phyloP scores from a whole-genome alignment of 2,329 filamentous ascomycete genomes.

The Microdochium nivale region DNA sequence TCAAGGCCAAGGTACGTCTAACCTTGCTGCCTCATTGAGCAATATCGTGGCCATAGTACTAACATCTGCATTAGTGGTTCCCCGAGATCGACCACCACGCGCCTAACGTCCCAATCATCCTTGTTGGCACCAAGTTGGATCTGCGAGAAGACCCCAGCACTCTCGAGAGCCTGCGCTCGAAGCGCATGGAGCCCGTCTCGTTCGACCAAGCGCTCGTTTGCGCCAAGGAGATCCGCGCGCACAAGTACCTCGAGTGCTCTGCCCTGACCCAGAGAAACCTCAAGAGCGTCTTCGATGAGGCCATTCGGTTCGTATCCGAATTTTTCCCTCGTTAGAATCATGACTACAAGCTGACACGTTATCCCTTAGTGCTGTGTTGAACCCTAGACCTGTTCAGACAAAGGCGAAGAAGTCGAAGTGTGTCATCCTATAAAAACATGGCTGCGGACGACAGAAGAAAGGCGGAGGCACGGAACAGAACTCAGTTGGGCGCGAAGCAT shows the following conservation, averaged over 20 bases:
- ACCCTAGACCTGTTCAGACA: constrained; percentile 49
- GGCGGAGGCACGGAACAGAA: too few relatives aligned
- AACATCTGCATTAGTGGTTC: constrained; percentile 61
- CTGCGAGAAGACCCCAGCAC: constrained; percentile 82
- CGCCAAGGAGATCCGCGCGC: constrained; percentile 88
- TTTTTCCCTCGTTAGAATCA: constrained; percentile 13
- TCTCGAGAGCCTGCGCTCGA: constrained; percentile 71
- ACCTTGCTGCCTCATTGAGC: background rate
- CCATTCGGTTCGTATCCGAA: constrained; percentile 68
- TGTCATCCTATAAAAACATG: constrained; percentile 51
- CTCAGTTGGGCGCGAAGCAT: too few relatives aligned
- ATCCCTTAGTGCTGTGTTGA: constrained; percentile 55
- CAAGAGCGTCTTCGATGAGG: constrained; percentile 98
- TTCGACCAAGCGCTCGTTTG: constrained; percentile 86
- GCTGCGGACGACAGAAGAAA: constrained; percentile 1
- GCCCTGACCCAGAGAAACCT: constrained; percentile 92
- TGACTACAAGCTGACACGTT: constrained; percentile 10
- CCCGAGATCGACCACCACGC: constrained; percentile 97
- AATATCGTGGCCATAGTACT: constrained; percentile 1
- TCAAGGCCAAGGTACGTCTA: constrained; percentile 83
- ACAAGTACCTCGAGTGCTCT: constrained; percentile 97
- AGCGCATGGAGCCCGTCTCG: constrained; percentile 94
- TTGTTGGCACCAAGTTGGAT: constrained; percentile 96
- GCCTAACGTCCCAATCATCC: constrained; percentile 88
- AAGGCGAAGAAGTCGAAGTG: constrained; percentile 61